Base-by-base conservation (phyloP, 2,329 filamentous ascomycete species). In the Boeremia exigua region DNA sequence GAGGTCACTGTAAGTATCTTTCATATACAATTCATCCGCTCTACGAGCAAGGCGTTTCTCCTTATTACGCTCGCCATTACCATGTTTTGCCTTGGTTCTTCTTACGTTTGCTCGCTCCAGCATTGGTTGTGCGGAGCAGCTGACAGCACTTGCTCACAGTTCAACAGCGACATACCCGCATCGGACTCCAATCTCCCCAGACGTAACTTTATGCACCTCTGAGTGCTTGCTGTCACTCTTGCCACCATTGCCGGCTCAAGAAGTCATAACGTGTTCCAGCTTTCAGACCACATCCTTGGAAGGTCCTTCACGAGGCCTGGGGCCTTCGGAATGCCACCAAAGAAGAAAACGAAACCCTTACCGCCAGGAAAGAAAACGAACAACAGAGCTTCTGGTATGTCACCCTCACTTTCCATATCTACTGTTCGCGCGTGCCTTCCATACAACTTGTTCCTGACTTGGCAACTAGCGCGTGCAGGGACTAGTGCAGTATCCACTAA, bases 381-480 rank as follows among this genome's bases (percentile, higher is more conserved):
- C n/a, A 15, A 19, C 36, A 66, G 63, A 47, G 46, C 59, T 50
- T 53, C 62, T 43, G 54, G 66, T 72, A 68, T 30, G 68, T 63
- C 37, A 10, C 50, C 25, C 33, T 15, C 40, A 42, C 39, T 51
- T 56, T 48, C 33, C 15, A 32, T 46, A 58, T 27, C 48, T 45
- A 44, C 54, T 53, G 58, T 47, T 56, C 17, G 47, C 32, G 34
- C 48, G 46, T 65, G 58, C 59, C 58, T 61, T 43, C 57, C 57
- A 66, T 71, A 68, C 72, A 71, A 71, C 61, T 58, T 59, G 59
- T 57, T 60, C 59, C 70, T 74, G 74, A 60, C 70, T 74, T 75
- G 71, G 69, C 73, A 70, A 57, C 49, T 53, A 46, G 49, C 42
- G 42, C 49, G 42, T 45, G 42, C 49, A 44, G 40, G 48, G 42